Evolutionary conservation across 768 basidiomycete species (phyloP).

Genomic region (Panus rudis): DNA sequence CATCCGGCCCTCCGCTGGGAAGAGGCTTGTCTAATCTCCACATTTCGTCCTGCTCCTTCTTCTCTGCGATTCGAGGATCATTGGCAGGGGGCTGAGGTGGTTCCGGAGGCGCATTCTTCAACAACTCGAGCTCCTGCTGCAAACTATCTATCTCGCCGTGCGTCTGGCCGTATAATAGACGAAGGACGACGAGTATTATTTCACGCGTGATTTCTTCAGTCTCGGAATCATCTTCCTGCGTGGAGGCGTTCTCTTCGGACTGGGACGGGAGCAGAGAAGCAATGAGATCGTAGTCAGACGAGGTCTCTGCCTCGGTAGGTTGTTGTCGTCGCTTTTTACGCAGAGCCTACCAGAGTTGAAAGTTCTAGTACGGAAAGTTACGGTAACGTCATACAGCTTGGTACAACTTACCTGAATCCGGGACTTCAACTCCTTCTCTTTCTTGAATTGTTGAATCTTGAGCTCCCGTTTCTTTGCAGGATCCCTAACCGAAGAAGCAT

Average conservation of each 20-base stretch:
- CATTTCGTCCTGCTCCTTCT: conserved; percentile 41
- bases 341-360: conserved; percentile 32
- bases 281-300: conserved; percentile 58
- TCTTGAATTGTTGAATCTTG: conserved; percentile 87
- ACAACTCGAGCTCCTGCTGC: conserved; percentile 65
- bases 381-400: neutral
- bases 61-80: conserved; percentile 34
- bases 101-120: conserved; percentile 48
- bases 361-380: neutral
- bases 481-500: conserved; percentile 46
- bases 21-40: conserved; percentile 68
- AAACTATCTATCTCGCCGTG: conserved; percentile 60
- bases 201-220: conserved; percentile 63
- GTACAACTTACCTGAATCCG: conserved; percentile 54
- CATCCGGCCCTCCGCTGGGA: conserved; percentile 26
- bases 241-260: conserved; percentile 5
- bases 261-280: conserved; percentile 47
- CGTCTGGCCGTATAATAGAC: conserved; percentile 65
- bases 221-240: conserved; percentile 48
- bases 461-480: conserved; percentile 68
- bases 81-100: conserved; percentile 25
- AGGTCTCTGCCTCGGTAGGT: conserved; percentile 20
- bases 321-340: conserved; percentile 37
- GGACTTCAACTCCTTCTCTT: conserved; percentile 72
- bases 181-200: conserved; percentile 61